A percentile compares a stretch with the other conserved stretches of the same genome.
phyloP scores from a whole-genome alignment of 75 land plant species.

The Chamaecyparis obtusa region DNA sequence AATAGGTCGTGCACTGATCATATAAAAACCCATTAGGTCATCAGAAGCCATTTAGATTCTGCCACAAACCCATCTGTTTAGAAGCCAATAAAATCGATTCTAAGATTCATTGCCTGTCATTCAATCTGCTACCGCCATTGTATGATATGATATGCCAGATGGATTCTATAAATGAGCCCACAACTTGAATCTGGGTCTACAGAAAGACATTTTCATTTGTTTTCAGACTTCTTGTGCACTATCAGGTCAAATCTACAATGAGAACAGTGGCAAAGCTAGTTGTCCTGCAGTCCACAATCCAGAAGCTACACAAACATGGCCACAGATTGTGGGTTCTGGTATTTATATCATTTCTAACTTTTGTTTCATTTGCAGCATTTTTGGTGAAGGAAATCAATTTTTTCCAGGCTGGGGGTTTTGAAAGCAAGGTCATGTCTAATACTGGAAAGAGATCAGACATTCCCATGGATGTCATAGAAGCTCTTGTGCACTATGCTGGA shows the following conservation, averaged over 20 bases:
- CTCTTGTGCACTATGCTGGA: constrained; percentile 66
- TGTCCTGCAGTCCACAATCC: constrained; percentile 54
- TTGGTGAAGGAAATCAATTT: constrained; percentile 13
- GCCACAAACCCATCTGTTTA: background rate
- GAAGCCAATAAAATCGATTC: background rate
- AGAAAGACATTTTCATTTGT: background rate
- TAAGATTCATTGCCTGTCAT: background rate
- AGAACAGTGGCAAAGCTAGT: constrained; percentile 38
- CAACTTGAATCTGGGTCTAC: background rate
- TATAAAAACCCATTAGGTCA: background rate
- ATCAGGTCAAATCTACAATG: background rate
- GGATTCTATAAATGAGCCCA: background rate
- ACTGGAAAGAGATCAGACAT: background rate
- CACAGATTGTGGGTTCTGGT: constrained; percentile 45
- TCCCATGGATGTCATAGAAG: constrained; percentile 32
- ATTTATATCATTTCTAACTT: constrained; percentile 48
- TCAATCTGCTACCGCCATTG: background rate
- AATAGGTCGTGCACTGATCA: background rate
- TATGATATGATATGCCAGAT: background rate
- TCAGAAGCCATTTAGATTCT: background rate
- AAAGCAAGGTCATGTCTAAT: background rate
- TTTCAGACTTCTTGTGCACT: too few relatives aligned
- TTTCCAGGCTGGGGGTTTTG: background rate
- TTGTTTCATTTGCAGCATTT: constrained; percentile 40
- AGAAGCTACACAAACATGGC: constrained; percentile 27